Base-by-base conservation (phyloP, 805 yeast genomes). In the Diddensiella santjacobensis region DNA sequence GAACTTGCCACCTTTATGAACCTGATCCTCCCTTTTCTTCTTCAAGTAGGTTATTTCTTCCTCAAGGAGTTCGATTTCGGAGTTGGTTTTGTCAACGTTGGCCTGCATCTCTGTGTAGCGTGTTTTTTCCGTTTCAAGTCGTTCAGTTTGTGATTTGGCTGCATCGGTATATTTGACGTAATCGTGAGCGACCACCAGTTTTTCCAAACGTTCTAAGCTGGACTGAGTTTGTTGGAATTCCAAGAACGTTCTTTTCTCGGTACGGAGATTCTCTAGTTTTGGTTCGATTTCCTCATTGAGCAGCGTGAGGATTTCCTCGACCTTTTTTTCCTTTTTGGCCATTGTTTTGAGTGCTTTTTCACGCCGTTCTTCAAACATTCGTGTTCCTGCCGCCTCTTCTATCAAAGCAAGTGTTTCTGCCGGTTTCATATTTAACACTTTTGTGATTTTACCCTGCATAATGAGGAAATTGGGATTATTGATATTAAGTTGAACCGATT, bases 401-500 rank as follows among this genome's bases (percentile, higher is more conserved):
- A 93, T 88, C 57, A 93, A 74, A 3, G 96, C 83, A 54, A 93
- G 68, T 37, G 91, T 86, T 65, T 93, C 98, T 1, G 80, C 71
- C 0, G 99, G 95, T 59, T 87, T 88, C 98, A 93, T 93, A 65
- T 93, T 93, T 60, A 93, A 75, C 55, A 93, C 97, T 65, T 93
- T 91, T 29, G 99, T 95, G 69, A 95, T 93, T 64, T 89, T 87
- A 51, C 99, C 99, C 69, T 93, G 99, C 99, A 95, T 93, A 61
- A 93, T 93, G 58, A 93, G 75, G 68, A 93, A 93, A 65, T 93
- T 93, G 26, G 99, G 99, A 63, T 91, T 93, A 66, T 93, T 93
- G 65, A 93, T 91, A 63, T 93, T 93, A 53, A 93, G 76, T 68
- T 93, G 99, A 19, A 95, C 96, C 15, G 95, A 84, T 65, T 91